These are phyloP conservation scores for Solanum tarijense DNA, from an alignment of 257 asterid species.

Conservation along the genomic window DNA sequence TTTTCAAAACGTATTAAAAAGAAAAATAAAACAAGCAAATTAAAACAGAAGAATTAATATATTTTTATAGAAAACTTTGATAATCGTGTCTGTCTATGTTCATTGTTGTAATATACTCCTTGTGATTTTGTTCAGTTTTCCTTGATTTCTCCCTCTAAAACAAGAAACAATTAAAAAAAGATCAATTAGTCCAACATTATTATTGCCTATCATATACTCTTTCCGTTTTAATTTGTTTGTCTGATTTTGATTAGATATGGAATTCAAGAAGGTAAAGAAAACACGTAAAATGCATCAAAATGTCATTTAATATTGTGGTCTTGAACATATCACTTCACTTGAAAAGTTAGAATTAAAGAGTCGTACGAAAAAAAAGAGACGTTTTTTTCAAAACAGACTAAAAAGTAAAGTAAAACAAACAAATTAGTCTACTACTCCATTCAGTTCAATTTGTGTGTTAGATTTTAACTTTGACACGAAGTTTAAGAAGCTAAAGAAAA, in stretches of 20 bases:
- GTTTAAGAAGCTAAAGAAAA: too few species aligned
- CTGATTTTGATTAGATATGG: too few species aligned
- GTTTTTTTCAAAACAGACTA: background rate
- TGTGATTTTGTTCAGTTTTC: background rate
- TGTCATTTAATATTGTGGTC: background rate
- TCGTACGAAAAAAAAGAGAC: too few species aligned
- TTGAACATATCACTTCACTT: too few species aligned
- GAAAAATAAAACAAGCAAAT: background rate
- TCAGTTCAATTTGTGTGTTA: background rate
- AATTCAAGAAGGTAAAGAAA: too few species aligned
- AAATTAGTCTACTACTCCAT: background rate
- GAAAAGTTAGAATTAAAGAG: background rate
- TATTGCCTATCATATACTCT: too few species aligned
- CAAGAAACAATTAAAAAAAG: background rate
- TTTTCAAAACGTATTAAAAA: too few species aligned
- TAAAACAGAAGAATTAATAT: too few species aligned
- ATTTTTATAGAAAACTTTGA: background rate
- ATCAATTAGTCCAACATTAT: too few species aligned
- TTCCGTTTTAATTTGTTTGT: fast-evolving
- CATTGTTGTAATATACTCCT: background rate
- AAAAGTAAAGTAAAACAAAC: too few species aligned
- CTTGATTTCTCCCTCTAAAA: background rate
- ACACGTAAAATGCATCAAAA: too few species aligned
- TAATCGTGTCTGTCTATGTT: background rate
- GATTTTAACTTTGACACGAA: background rate